Evolutionary conservation across 2,329 filamentous ascomycete species (phyloP).

Genomic region (Cladophialophora bantiana): DNA sequence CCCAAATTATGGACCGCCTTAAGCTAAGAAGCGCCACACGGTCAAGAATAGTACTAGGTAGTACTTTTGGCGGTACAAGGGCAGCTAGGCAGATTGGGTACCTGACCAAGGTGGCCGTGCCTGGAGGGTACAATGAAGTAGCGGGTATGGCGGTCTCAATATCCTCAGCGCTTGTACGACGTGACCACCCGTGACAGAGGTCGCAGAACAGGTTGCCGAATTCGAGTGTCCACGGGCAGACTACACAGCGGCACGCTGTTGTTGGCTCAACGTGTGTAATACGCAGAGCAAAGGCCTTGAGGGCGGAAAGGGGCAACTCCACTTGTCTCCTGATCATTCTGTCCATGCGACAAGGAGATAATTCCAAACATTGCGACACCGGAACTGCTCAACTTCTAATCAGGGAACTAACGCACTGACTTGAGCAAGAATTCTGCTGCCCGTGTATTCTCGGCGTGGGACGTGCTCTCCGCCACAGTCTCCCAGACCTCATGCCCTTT

Average conservation of each 20-base stretch:
- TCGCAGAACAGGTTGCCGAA: background rate
- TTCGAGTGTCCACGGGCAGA: background rate
- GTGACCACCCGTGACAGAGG: background rate
- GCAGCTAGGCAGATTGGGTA: background rate
- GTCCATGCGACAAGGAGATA: background rate
- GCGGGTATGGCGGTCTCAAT: background rate
- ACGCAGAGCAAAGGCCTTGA: background rate
- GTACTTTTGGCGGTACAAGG: background rate
- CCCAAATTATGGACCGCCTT: background rate
- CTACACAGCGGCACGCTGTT: background rate
- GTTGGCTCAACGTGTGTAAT: background rate
- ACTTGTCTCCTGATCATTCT: background rate
- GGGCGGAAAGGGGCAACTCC: background rate
- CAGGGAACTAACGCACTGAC: conserved; percentile 1
- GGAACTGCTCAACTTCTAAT: background rate
- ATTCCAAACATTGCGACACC: background rate
- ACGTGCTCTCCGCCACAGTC: conserved; percentile 18
- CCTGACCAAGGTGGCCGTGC: background rate
- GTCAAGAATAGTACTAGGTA: background rate
- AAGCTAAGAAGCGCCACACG: background rate
- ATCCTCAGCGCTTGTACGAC: background rate
- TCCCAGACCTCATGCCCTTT: conserved; percentile 21
- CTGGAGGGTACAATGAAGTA: background rate
- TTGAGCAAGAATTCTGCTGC: conserved; percentile 15
- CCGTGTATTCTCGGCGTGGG: conserved; percentile 8